phyloP scores from a whole-genome alignment of 305 asterid genomes.

The Fraxinus greggii region DNA sequence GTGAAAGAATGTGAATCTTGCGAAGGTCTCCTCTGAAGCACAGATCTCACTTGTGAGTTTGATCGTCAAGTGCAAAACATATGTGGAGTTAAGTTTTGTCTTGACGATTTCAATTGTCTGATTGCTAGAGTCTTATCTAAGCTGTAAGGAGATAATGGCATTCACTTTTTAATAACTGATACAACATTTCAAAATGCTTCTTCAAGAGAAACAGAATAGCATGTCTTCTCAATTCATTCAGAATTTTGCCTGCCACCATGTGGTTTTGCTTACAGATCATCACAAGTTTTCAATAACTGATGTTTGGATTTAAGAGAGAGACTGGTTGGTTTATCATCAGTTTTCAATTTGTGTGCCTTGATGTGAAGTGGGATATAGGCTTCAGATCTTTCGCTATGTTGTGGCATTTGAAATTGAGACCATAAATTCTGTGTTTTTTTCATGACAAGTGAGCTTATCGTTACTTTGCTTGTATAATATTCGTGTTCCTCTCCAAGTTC shows the following conservation, averaged over 20 bases:
- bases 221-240: background rate
- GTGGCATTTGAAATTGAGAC: background rate
- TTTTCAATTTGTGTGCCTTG: background rate
- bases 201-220: background rate
- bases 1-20: background rate
- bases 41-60: background rate
- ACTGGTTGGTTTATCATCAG: background rate
- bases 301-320: background rate
- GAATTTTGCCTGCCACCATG: background rate
- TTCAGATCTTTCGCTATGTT: background rate
- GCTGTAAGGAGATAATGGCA: background rate
- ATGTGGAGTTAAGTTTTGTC: background rate
- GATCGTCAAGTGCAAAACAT: background rate
- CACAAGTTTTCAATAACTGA: background rate
- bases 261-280: background rate
- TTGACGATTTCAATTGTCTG: background rate
- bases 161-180: background rate
- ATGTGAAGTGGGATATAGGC: background rate
- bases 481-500: background rate
- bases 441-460: background rate
- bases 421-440: background rate
- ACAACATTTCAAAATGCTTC: background rate
- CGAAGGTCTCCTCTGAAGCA: background rate
- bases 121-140: background rate
- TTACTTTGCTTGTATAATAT: background rate